Evolutionary conservation across 495 filamentous ascomycete genomes (phyloP), one percentile per base, ranked within the genome.

Genomic region (Aspergillus haitiensis): DNA sequence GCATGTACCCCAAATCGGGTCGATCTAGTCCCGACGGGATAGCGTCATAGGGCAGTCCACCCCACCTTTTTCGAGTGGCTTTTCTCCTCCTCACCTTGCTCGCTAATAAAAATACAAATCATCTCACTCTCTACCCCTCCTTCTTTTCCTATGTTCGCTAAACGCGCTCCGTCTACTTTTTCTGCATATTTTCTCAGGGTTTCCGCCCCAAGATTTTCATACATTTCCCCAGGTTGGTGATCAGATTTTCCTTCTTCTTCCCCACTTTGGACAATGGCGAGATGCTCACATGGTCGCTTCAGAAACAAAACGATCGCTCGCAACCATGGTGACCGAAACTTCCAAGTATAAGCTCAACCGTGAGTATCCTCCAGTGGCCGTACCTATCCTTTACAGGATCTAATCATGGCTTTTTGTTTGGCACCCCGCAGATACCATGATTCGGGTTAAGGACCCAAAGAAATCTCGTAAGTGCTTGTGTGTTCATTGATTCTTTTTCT

Each of bases 391-490:
- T 39, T 7, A 18, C 35, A 46, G 9, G 21, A 16, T 9, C 39
- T 56, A 37, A 56, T 31, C 31, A 56, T 61, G 47, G 37, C 36
- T 5, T 32, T 52, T 5, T 27, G 21, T 27, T 39, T 47, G 39
- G 13, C 31, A 16, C 58, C 61, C 58, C 49, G 61, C 59, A 76
- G 77, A 79, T 55, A 70, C 72, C 57, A 96, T 93, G 93, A 75
- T 97, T 65, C 86, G 94, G 73, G 90, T 97, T 70, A 98, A 97
- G 75, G 92, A 98, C 73, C 94, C 94, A 4, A 86, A 92, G 71
- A 82, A 79, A 67, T 96, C 91, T 18, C 75, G 88, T 88, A 72
- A 54, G 59, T 57, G 35, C 36, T 12, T 36, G 4, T 32, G 11
- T 31, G 39, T 27, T 27, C 21, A 27, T 27, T 34, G 27, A 15